A percentile compares a stretch with the other conserved stretches of the same genome.
Conservation (phyloP, 495 filamentous ascomycete species). For the Penicillium parvum region DNA sequence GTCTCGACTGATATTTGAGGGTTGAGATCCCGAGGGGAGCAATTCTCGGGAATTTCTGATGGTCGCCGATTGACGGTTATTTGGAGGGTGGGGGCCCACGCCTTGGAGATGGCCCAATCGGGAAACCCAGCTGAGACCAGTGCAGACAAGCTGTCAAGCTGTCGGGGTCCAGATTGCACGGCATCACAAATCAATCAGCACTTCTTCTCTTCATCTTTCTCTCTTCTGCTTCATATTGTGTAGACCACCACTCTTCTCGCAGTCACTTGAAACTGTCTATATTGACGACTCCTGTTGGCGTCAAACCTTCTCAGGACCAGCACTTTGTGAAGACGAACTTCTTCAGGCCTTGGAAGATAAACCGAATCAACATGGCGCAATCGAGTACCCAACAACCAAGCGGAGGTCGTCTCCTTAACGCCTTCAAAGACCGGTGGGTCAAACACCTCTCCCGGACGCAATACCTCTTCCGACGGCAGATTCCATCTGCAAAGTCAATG, state of each 20-base stretch:
- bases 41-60: no score
- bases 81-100: not conserved
- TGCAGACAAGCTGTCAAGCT: not conserved
- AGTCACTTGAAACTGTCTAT: no score
- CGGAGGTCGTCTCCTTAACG: conserved; percentile 6
- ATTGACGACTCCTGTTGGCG: no score
- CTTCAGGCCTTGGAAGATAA: not conserved
- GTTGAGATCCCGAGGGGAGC: no score
- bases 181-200: not conserved
- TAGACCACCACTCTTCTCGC: no score
- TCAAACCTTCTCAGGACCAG: not conserved
- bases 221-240: not conserved
- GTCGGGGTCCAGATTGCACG: not conserved
- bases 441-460: not conserved
- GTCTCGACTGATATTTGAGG: conserved; percentile 20
- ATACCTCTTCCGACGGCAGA: no score
- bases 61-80: not conserved
- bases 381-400: not conserved
- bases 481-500: no score
- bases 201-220: not conserved
- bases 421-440: conserved; percentile 8
- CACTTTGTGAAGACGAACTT: not conserved
- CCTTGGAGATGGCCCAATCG: not conserved
- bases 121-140: not conserved
- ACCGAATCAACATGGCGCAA: not conserved